phyloP scores from a whole-genome alignment of 2,329 filamentous ascomycete species.

The Fusarium newnesense region DNA sequence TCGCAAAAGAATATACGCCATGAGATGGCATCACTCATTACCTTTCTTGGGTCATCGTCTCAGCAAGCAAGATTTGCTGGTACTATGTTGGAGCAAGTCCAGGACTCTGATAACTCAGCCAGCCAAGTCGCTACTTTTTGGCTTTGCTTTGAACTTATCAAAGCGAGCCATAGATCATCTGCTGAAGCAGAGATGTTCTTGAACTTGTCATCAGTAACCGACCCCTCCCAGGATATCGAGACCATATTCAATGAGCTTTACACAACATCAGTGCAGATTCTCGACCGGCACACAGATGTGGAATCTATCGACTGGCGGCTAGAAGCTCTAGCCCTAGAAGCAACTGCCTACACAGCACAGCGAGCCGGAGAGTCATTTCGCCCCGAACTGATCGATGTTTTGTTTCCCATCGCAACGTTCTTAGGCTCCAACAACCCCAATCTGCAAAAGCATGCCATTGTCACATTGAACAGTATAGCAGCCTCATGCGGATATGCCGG shows the following conservation, averaged over 20 bases:
- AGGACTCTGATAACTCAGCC: slow-evolving; percentile 63
- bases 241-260: slow-evolving; percentile 73
- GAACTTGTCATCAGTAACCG: slow-evolving; percentile 57
- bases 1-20: slow-evolving; percentile 71
- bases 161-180: slow-evolving; percentile 62
- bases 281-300: slow-evolving; percentile 65
- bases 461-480: slow-evolving; percentile 84
- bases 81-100: slow-evolving; percentile 72
- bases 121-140: slow-evolving; percentile 79
- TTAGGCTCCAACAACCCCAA: slow-evolving; percentile 76
- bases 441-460: slow-evolving; percentile 84
- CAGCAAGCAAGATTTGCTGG: slow-evolving; percentile 69
- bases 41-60: slow-evolving; percentile 65
- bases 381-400: slow-evolving; percentile 85
- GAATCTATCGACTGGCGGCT: slow-evolving; percentile 73
- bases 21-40: slow-evolving; percentile 68
- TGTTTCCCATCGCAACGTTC: slow-evolving; percentile 92
- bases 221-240: slow-evolving; percentile 55
- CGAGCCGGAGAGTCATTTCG: slow-evolving; percentile 76
- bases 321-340: slow-evolving; percentile 83
- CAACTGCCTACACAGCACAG: slow-evolving; percentile 78
- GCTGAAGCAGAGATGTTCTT: slow-evolving; percentile 74
- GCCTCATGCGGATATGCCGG: slow-evolving; percentile 76
- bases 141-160: slow-evolving; percentile 79
- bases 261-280: slow-evolving; percentile 70